These are phyloP conservation scores for Hypoxylon sp. DNA, from an alignment of 2,329 filamentous ascomycete species.

Conservation along the genomic window DNA sequence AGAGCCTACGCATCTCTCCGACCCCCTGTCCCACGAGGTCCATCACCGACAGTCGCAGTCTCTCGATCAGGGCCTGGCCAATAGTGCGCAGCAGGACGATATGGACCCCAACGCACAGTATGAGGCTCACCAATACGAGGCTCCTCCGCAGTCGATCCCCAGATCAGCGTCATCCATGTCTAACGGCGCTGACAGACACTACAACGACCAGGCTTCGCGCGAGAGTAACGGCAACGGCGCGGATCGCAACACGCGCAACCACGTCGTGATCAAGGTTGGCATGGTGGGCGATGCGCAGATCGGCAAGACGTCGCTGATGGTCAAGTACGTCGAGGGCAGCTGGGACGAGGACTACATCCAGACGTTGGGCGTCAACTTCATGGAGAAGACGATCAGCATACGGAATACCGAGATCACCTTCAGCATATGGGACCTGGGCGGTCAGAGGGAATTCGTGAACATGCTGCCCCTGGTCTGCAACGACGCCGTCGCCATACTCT, in stretches of 20 bases:
- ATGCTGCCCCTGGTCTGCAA: conserved; percentile 99
- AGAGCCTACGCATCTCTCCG: conserved; percentile 52
- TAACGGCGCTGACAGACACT: conserved; percentile 50
- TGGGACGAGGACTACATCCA: conserved; percentile 99
- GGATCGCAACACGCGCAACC: conserved; percentile 63
- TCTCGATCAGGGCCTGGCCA: conserved; percentile 57
- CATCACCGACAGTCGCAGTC: conserved; percentile 58
- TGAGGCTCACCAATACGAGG: conserved; percentile 52
- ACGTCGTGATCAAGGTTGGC: conserved; percentile 98
- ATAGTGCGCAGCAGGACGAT: conserved; percentile 45
- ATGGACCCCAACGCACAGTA: conserved; percentile 55
- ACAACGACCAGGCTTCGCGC: conserved; percentile 56
- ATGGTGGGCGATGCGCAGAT: conserved; percentile 99
- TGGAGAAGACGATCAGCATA: conserved; percentile 99
- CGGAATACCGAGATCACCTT: conserved; percentile 99
- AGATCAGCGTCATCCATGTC: conserved; percentile 65
- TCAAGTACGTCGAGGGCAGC: conserved; percentile 98
- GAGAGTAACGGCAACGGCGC: conserved; percentile 47
- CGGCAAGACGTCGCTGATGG: conserved; percentile 98
- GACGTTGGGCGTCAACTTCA: conserved; percentile 98
- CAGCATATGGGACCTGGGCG: conserved; percentile 98
- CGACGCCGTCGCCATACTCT: conserved; percentile 96
- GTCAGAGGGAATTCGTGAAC: conserved; percentile 98
- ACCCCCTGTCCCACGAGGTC: conserved; percentile 38
- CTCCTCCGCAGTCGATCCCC: conserved; percentile 58